Evolutionary conservation across 2,329 filamentous ascomycete genomes (phyloP), one percentile per base, ranked within the genome.

Genomic region (Nannizziopsis arthrosporioides): DNA sequence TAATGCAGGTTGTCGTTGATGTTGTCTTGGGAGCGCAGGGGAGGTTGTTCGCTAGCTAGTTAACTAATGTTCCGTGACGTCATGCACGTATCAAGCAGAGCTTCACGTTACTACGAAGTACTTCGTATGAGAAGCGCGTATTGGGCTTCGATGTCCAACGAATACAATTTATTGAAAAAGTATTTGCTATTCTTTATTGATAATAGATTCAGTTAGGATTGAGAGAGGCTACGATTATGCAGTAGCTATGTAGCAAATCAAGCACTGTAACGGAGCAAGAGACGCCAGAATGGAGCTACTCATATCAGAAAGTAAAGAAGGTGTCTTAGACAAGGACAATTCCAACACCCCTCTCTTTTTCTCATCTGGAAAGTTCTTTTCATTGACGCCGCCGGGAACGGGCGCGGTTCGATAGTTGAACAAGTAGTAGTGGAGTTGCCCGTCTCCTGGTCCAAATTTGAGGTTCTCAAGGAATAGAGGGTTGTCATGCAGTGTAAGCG

Each of bases 391-490:
- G 42, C 92, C 89, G 0, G 79, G 72, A 59, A 98, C 84, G n/a
- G 82, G 80, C 51, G 85, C 81, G 10, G 87, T 85, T 49, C 87
- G 81, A 73, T 95, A 98, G 69, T 98, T 98, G 76, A 93, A 98
- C 30, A 98, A 73, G 67, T 98, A 98, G 70, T 89, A 98, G 67
- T 98, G 88, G 58, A 98, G 73, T 65, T 92, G 87, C 41, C 92
- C 92, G 64, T 98, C 92, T 30, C 92, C 92, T 4, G 84, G 82
- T 39, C 90, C 92, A 60, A 95, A 98, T 67, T 94, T 94, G 62
- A 95, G 86, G 56, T 95, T 77, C 62, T 90, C 82, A 5, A 98
- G 74, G 76, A 98, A 96, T 15, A 96, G 75, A 0, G 81, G 84
- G 65, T 98, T 98, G 67, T 98, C 90, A 68, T 94, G 82, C 35